These are phyloP conservation scores for Mycena vulgaris DNA, from an alignment of 768 basidiomycete species.

Conservation along the genomic window DNA sequence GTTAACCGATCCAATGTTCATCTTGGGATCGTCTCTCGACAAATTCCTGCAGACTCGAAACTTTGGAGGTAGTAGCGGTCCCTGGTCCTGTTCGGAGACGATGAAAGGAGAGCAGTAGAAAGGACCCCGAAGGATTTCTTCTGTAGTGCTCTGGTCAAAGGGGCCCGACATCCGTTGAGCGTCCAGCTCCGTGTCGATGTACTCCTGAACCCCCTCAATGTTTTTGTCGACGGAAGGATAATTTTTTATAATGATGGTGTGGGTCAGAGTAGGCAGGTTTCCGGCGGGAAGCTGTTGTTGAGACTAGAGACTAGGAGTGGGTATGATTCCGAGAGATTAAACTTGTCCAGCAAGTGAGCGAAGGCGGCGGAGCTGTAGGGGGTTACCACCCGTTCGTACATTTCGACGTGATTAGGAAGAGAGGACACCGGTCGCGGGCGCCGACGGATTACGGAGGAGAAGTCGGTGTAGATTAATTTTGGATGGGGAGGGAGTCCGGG, in stretches of 20 bases:
- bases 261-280: slow-evolving; percentile 41
- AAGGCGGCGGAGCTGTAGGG: slow-evolving; percentile 53
- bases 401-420: slow-evolving; percentile 16
- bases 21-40: no score
- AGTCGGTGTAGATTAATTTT: slow-evolving; percentile 25
- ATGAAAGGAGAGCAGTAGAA: no score
- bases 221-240: slow-evolving; percentile 29
- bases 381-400: slow-evolving; percentile 46
- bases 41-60: no score
- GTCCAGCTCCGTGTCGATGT: no score
- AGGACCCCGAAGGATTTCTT: no score
- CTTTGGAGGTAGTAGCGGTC: no score
- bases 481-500: background rate
- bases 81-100: no score
- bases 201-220: background rate
- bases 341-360: slow-evolving; percentile 38
- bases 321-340: slow-evolving; percentile 43
- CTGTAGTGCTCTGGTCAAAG: no score
- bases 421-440: slow-evolving; percentile 24
- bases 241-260: slow-evolving; percentile 33
- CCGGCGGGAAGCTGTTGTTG: slow-evolving; percentile 50
- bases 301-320: slow-evolving; percentile 50
- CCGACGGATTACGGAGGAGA: slow-evolving; percentile 34
- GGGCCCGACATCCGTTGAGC: no score
- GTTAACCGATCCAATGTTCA: no score